phyloP scores from a whole-genome alignment of 208 protist genomes.

The Crithidia expoeki region DNA sequence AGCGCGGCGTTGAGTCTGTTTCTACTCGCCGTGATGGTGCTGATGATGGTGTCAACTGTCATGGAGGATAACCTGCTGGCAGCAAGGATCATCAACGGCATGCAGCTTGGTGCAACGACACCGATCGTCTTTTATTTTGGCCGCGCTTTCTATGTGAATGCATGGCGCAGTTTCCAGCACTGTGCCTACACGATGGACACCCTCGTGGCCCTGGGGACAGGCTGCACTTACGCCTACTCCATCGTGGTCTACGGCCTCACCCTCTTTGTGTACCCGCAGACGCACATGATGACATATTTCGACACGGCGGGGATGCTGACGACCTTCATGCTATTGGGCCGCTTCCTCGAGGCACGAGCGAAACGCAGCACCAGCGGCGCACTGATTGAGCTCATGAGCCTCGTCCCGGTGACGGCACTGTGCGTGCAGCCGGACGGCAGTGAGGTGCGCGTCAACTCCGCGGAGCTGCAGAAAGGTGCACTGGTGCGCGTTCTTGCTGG shows the following conservation, averaged over 20 bases:
- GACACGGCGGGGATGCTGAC: constrained; percentile 95
- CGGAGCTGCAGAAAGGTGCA: constrained; percentile 45
- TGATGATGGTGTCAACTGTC: constrained; percentile 56
- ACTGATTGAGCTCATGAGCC: constrained; percentile 84
- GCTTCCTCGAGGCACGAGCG: constrained; percentile 94
- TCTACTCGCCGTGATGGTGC: constrained; percentile 64
- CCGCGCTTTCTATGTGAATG: constrained; percentile 66
- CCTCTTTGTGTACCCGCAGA: constrained; percentile 23
- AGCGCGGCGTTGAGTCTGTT: constrained; percentile 68
- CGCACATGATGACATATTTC: constrained; percentile 87
- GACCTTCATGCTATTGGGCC: constrained; percentile 96
- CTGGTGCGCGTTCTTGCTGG: constrained; percentile 90
- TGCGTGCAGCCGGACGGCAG: constrained; percentile 32
- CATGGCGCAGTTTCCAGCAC: constrained; percentile 63
- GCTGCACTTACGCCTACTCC: constrained; percentile 80
- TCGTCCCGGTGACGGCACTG: constrained; percentile 59
- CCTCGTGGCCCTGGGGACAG: constrained; percentile 81
- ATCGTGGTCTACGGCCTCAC: constrained; percentile 47
- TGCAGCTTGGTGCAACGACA: constrained; percentile 71
- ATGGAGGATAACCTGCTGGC: constrained; percentile 30
- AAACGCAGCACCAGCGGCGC: constrained; percentile 92
- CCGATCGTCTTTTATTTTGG: constrained; percentile 90
- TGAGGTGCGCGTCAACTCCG: constrained; percentile 43
- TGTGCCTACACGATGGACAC: constrained; percentile 89
- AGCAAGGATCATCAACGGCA: constrained; percentile 39